Evolutionary conservation across 192 early-diverging fungal genomes (phyloP), one percentile per base, ranked within the genome.

Genomic region (Phlyctochytrium arcticum): DNA sequence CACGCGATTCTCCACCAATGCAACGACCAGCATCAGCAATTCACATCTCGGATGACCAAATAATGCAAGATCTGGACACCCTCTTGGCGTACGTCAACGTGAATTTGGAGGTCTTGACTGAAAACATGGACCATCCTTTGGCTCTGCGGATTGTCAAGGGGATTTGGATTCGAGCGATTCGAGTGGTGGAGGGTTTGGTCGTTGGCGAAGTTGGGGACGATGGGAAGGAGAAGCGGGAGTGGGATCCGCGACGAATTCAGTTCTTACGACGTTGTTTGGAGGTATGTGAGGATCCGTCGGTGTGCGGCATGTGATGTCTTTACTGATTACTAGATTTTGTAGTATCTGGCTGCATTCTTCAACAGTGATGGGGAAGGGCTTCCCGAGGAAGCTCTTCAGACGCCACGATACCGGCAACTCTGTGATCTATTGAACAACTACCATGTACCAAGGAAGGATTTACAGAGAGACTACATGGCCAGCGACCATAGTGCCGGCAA

Each of bases 81-180:
- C 17, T 76, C 15, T 48, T 71, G 49, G 31, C 35, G 17, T 71
- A 68, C 54, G 30, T 76, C 15, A 58, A 76, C 48, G 61, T 55
- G 35, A 76, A 76, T 59, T 42, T 76, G 7, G 70, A 76, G 37
- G 62, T 72, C 8, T 44, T 76, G 48, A 69, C 54, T 15, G 56
- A 56, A 6, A 24, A 48, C n/a, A 58, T 65, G 56, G 59, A 54
- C 17, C 61, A 64, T 3, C n/a, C 17, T 2, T 30, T 72, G 7
- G 53, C 70, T 37, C 42, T 72, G 27, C 39, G 51, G 26, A 47
- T 72, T 30, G 70, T 66, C 6, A 27, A 30, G 2, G 67, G 67
- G 1, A 44, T 64, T 15, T 76, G 75, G 75, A 48, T 65, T 23
- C 48, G 59, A 19, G 37, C 72, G 10, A 44, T 69, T 12, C 5